These are phyloP conservation scores for Aspergillus calidoustus DNA, from an alignment of 2,329 filamentous ascomycete species.

Conservation along the genomic window DNA sequence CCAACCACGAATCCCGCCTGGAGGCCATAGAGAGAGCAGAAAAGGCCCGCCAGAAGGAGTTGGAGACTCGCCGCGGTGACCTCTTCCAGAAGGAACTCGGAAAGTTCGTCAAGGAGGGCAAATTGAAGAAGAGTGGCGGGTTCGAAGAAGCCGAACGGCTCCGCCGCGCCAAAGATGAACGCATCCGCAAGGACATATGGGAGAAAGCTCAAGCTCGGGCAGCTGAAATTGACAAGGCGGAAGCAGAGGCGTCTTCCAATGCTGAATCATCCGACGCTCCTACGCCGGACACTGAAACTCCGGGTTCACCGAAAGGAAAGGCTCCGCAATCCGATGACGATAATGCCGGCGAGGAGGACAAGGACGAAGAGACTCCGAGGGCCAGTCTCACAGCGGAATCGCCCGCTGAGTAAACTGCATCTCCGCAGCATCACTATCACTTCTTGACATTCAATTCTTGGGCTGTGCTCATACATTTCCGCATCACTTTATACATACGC, in stretches of 20 bases:
- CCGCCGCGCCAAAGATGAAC: slow-evolving; percentile 83
- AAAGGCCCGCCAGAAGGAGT: slow-evolving; percentile 84
- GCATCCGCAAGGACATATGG: slow-evolving; percentile 75
- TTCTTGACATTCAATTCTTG: slow-evolving; percentile 10
- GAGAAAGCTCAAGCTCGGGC: slow-evolving; percentile 58
- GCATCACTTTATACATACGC: background rate
- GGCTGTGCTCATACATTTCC: slow-evolving; percentile 7
- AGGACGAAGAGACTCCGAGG: slow-evolving; percentile 3
- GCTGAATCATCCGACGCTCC: slow-evolving; percentile 21
- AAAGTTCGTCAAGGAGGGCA: slow-evolving; percentile 84
- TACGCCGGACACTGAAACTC: slow-evolving; percentile 12
- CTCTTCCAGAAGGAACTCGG: slow-evolving; percentile 86
- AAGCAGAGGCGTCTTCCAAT: slow-evolving; percentile 32
- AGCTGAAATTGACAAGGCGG: slow-evolving; percentile 52
- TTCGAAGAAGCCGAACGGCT: slow-evolving; percentile 91
- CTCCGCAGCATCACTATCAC: background rate
- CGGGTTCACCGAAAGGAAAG: slow-evolving; percentile 17
- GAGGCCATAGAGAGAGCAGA: slow-evolving; percentile 98
- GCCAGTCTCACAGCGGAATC: slow-evolving; percentile 1
- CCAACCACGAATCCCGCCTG: slow-evolving; percentile 89
- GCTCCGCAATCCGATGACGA: slow-evolving; percentile 12
- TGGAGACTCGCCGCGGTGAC: slow-evolving; percentile 73
- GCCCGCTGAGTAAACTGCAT: slow-evolving; percentile 10
- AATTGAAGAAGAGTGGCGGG: slow-evolving; percentile 93
- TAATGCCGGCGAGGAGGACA: slow-evolving; percentile 7